Evolutionary conservation across 1,284 basidiomycete genomes (phyloP), one percentile per base, ranked within the genome.

Genomic region (Xerocomus amazonicus): DNA sequence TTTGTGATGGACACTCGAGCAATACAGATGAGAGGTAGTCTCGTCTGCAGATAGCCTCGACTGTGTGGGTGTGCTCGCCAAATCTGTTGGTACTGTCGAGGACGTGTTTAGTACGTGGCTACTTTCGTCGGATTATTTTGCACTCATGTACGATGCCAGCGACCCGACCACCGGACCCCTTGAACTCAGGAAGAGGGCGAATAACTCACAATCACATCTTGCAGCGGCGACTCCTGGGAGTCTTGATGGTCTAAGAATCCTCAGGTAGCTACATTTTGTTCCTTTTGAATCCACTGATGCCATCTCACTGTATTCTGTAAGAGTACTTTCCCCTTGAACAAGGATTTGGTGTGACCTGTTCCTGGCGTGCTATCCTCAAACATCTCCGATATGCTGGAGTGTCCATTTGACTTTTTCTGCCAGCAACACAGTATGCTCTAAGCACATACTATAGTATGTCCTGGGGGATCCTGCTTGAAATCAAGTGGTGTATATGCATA

Each of bases 361-460:
- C 78, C 0, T 64, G 87, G 34, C 76, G 81, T 13, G 55, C 59
- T 1, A 62, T 79, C 0, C 67, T 96, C 16, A 53, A 63, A 0
- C 56, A 66, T 5, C 75, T 97, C 2, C 68, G 74, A 53, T 53
- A 66, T 0, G 71, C 73, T 0, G 94, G 94, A 0, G 93, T 91
- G 0, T 71, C 73, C 0, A 60, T 97, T 16, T 69, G 84, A 0
- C 78, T 98, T 1, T 86, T 86, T 8, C 74, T 98, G 16, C 91
- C 92, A 0, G 79, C 80, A 2, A 90, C 90, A 0, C 73, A 71
- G 1, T 88, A 87, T 58, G 90, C 92, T 0, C 74, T 98, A 2
- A 91, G 92, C 46, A 90, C 94, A 6, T 99, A 99, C 74, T 99
- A 99, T 98, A 16, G 91, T 96, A 0, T 90, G 84, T 52, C 94